Conservation (phyloP, 768 basidiomycete species). For the Tremella mesenterica region DNA sequence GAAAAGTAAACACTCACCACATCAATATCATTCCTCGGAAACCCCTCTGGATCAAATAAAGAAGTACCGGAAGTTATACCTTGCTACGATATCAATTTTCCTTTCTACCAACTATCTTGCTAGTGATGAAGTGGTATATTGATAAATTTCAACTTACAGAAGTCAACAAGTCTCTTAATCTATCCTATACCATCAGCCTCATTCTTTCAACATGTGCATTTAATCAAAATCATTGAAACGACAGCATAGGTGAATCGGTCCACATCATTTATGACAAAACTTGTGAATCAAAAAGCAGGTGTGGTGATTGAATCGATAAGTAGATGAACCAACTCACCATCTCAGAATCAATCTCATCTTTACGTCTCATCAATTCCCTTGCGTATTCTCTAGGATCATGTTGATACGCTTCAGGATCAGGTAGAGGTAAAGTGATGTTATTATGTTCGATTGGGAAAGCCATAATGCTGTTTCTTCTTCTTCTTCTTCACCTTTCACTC, state of each 20-base stretch:
- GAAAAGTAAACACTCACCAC: slow-evolving; percentile 53
- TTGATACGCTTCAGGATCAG: slow-evolving; percentile 31
- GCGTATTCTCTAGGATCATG: slow-evolving; percentile 47
- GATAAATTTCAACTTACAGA: slow-evolving; percentile 16
- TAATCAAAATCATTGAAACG: too few species aligned
- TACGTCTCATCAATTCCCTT: slow-evolving; percentile 57
- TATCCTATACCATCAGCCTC: slow-evolving; percentile 29
- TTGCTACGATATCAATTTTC: slow-evolving; percentile 12
- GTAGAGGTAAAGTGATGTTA: slow-evolving; percentile 21
- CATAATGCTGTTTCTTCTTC: neutral
- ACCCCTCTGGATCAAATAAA: slow-evolving; percentile 78
- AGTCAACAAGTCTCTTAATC: slow-evolving; percentile 26
- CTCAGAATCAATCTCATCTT: slow-evolving; percentile 65
- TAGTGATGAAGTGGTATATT: neutral
- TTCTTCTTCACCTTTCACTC: too few species aligned
- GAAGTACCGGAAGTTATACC: slow-evolving; percentile 49
- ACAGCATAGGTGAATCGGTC: neutral
- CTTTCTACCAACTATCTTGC: neutral
- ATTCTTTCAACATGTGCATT: too few species aligned
- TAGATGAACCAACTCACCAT: slow-evolving; percentile 56
- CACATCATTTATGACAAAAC: neutral
- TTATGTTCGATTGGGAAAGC: neutral
- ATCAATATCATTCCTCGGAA: slow-evolving; percentile 69
- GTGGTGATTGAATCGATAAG: slow-evolving; percentile 49
- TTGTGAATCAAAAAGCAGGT: too few species aligned